Percentiles rank a stretch among this genome's conserved stretches.
phyloP scores from a whole-genome alignment of 495 filamentous ascomycete genomes.

The Lophiostoma macrostomum region DNA sequence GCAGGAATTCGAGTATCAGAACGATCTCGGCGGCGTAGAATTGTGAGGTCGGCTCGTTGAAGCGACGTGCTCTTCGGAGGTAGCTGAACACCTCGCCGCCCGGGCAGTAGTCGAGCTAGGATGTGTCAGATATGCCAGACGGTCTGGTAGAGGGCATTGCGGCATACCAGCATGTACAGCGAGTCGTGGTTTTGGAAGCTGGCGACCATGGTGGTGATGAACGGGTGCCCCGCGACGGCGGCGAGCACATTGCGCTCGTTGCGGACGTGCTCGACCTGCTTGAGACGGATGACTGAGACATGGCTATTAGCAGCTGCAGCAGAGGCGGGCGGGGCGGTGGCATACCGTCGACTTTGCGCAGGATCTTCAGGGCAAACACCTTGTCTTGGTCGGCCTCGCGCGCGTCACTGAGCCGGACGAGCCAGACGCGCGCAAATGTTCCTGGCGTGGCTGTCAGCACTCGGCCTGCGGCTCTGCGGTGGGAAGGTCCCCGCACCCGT shows the following conservation, averaged over 20 bases:
- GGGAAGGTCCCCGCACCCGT: slow-evolving; percentile 56
- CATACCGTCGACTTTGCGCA: slow-evolving; percentile 80
- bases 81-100: slow-evolving; percentile 96
- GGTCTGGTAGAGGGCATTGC: neutral
- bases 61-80: slow-evolving; percentile 77
- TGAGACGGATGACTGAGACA: slow-evolving; percentile 78
- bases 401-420: slow-evolving; percentile 57
- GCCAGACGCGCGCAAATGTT: slow-evolving; percentile 94
- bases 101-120: slow-evolving; percentile 80
- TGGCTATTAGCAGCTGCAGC: slow-evolving; percentile 22
- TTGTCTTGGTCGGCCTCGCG: slow-evolving; percentile 47
- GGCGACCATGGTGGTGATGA: slow-evolving; percentile 87
- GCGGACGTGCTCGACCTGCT: slow-evolving; percentile 96
- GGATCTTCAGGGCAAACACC: slow-evolving; percentile 89
- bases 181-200: slow-evolving; percentile 88
- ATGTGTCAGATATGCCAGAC: slow-evolving; percentile 7
- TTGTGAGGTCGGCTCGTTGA: slow-evolving; percentile 77
- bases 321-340: neutral
- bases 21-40: slow-evolving; percentile 98
- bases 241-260: slow-evolving; percentile 87
- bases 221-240: slow-evolving; percentile 86
- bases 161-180: slow-evolving; percentile 82
- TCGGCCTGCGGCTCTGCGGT: neutral
- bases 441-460: slow-evolving; percentile 55
- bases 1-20: slow-evolving; percentile 86